These are phyloP conservation scores for Bolboschoenoplectus hybrid DNA, from an alignment of 202 grass and related monocot genomes.

Conservation along the genomic window DNA sequence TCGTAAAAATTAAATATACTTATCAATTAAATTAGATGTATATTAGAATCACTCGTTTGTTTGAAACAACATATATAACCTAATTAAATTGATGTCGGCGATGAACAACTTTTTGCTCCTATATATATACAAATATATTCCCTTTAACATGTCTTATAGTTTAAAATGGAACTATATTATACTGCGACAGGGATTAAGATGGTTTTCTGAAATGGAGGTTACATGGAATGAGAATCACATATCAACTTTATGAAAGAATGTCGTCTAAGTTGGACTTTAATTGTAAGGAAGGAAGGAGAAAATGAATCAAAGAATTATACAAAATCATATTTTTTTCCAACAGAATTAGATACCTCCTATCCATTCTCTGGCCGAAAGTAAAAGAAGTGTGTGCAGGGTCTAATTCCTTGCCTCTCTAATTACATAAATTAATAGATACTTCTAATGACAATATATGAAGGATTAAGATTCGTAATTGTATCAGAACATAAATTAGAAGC, in stretches of 20 bases:
- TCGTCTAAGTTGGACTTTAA: conserved; percentile 31
- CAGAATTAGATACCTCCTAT: conserved; percentile 40
- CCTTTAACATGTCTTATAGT: neutral
- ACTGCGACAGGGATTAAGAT: neutral
- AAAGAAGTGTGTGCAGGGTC: conserved; percentile 2
- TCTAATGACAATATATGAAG: neutral
- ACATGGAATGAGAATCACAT: conserved; percentile 39
- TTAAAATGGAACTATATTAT: conserved; percentile 1
- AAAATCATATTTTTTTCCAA: conserved; percentile 7
- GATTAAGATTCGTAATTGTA: neutral
- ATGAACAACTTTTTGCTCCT: neutral
- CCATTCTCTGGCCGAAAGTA: conserved; percentile 35
- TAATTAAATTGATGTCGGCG: neutral
- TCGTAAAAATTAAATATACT: too few relatives aligned
- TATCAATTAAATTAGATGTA: too few relatives aligned
- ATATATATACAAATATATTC: neutral
- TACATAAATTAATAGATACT: neutral
- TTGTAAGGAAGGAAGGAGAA: neutral
- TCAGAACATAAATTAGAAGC: conserved; percentile 3
- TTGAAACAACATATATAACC: too few relatives aligned
- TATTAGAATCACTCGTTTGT: too few relatives aligned
- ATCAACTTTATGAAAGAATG: conserved; percentile 24
- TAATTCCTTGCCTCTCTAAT: neutral
- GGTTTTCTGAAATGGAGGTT: conserved; percentile 33
- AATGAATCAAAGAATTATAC: conserved; percentile 19